Base-by-base conservation (phyloP, 1,284 basidiomycete genomes). In the Sporisorium iseilematis-ciliati region DNA sequence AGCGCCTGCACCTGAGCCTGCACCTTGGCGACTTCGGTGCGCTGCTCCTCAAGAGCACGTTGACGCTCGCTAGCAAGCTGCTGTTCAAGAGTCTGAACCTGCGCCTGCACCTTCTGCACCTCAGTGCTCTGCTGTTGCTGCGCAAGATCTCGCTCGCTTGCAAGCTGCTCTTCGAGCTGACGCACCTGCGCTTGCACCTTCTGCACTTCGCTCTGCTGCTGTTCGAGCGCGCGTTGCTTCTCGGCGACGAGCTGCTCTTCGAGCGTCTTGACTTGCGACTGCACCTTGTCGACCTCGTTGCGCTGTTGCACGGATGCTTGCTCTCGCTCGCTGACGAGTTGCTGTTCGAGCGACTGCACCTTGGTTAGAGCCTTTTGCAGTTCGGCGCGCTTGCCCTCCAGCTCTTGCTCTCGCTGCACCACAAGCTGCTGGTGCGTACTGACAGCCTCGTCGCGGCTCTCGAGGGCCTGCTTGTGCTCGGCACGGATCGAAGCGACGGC, bases 381-480 rank as follows among this genome's bases (percentile, higher is more conserved):
- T 26, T 61, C 45, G 45, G 29, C 33, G 18, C 54, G 57, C 48
- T 73, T 51, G 23, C 50, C 49, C 29, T 71, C 56, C 21, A 68
- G 66, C 29, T 65, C 72, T 12, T 45, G 46, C 51, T 66, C 53
- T 10, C 50, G 55, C n/a, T 65, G 62, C 26, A 46, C 52, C 11
- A 62, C 56, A 33, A 66, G 59, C 53, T 64, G 66, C 54, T 61
- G 43, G 33, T 71, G 68, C 31, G 45, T 51, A 38, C 59, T 41
- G 16, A 72, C 59, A 20, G 61, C 43, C 49, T 59, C 52, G 23
- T 78, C 74, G 25, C 67, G 58, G 3, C 45, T 67, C 21, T 75
- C 63, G 21, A 75, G 78, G 10, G 70, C 63, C 49, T 58, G 68
- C 48, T 71, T 72, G 35, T 77, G 64, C 43, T 75, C 75, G 10